These are phyloP conservation scores for Mycena crocata DNA, from an alignment of 768 basidiomycete species.

Conservation along the genomic window DNA sequence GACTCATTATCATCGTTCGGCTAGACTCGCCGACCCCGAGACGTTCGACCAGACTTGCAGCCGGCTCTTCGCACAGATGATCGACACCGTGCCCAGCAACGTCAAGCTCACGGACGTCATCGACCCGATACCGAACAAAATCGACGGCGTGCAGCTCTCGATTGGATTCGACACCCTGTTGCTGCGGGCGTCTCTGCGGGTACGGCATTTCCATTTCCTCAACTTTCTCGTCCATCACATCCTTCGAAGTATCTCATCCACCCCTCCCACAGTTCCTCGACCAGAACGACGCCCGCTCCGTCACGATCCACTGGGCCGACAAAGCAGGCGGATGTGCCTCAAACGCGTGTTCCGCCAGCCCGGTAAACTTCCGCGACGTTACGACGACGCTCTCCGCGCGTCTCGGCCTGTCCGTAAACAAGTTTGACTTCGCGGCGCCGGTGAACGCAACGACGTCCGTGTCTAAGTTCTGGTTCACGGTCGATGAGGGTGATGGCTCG, in stretches of 20 bases:
- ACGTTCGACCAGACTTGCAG: slow-evolving; percentile 54
- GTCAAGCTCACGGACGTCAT: slow-evolving; percentile 60
- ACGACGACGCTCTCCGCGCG: slow-evolving; percentile 47
- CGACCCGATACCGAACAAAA: slow-evolving; percentile 55
- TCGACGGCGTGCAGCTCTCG: slow-evolving; percentile 48
- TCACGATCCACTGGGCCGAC: slow-evolving; percentile 44
- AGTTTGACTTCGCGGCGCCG: slow-evolving; percentile 58
- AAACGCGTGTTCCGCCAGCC: slow-evolving; percentile 34
- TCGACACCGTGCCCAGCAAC: slow-evolving; percentile 58
- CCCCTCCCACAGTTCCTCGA: too few species aligned
- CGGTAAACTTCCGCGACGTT: slow-evolving; percentile 48
- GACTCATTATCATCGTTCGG: slow-evolving; percentile 12
- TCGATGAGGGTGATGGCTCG: slow-evolving; percentile 58
- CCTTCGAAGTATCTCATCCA: too few species aligned
- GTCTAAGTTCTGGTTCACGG: slow-evolving; percentile 62
- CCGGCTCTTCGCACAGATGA: slow-evolving; percentile 55
- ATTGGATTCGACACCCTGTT: neutral
- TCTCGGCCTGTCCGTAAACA: slow-evolving; percentile 50
- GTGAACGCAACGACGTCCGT: slow-evolving; percentile 54
- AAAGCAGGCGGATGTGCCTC: slow-evolving; percentile 15
- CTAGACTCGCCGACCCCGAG: slow-evolving; percentile 48
- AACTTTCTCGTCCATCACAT: neutral
- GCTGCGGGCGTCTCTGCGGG: slow-evolving; percentile 15
- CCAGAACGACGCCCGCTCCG: slow-evolving; percentile 36
- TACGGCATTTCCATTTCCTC: slow-evolving; percentile 15